These are phyloP conservation scores for Henckelia pumila DNA, from an alignment of 257 asterid genomes.

Conservation along the genomic window DNA sequence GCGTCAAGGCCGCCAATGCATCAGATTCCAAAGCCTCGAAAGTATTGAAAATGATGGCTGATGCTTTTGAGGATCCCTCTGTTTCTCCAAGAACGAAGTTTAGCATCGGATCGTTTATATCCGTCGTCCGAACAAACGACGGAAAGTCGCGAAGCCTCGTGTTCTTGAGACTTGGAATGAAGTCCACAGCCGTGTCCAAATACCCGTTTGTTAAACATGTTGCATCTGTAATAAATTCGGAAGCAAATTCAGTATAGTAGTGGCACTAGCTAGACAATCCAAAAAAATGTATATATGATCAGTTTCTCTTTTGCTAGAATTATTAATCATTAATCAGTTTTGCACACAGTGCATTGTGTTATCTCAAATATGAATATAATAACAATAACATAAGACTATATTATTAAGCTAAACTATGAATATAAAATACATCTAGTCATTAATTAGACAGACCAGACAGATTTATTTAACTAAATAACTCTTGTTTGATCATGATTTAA, in stretches of 20 bases:
- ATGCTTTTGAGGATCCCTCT: slow-evolving; percentile 15
- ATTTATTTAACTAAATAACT: no score
- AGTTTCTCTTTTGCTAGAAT: neutral
- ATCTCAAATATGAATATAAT: no score
- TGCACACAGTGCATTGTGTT: no score
- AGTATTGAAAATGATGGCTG: slow-evolving; percentile 26
- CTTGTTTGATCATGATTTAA: no score
- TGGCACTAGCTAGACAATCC: no score
- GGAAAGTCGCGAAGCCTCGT: slow-evolving; percentile 19
- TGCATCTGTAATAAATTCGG: slow-evolving; percentile 32
- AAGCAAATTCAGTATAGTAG: neutral
- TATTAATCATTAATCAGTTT: no score
- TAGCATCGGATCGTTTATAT: slow-evolving; percentile 16
- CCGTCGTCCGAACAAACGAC: slow-evolving; percentile 19
- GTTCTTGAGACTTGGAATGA: slow-evolving; percentile 21
- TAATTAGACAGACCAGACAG: no score
- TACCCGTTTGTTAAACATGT: slow-evolving; percentile 26
- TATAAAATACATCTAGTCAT: no score
- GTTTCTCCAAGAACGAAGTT: slow-evolving; percentile 16
- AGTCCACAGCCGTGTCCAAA: slow-evolving; percentile 24
- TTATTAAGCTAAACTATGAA: no score
- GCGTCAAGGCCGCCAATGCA: slow-evolving; percentile 13
- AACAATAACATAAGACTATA: no score
- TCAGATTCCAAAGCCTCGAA: slow-evolving; percentile 24
- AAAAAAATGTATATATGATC: neutral